Evolutionary conservation across 169 alveolate genomes (phyloP).

Genomic region (Eimeria zaria): DNA sequence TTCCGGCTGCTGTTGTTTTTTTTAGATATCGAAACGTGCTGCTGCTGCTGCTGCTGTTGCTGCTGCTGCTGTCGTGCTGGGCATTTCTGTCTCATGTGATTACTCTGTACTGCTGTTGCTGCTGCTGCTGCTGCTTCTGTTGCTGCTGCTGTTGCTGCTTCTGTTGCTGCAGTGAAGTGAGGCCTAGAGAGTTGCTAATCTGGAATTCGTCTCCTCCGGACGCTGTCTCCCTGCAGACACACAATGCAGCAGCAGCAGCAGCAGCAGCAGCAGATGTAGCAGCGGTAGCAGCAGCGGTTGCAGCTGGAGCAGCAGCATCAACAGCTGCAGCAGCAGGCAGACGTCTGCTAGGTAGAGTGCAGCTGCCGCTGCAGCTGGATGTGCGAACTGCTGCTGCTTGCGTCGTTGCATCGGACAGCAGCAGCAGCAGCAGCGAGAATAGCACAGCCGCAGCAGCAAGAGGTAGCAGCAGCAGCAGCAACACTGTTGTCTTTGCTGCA

Average conservation of each 20-base stretch:
- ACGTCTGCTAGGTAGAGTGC: slow-evolving; percentile 45
- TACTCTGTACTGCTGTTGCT: slow-evolving; percentile 24
- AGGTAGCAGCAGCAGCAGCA: slow-evolving; percentile 4
- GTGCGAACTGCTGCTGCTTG: slow-evolving; percentile 49
- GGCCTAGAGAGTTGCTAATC: slow-evolving; percentile 51
- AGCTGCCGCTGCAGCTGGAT: slow-evolving; percentile 55
- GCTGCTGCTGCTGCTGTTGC: neutral
- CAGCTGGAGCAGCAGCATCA: neutral
- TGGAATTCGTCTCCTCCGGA: slow-evolving; percentile 56
- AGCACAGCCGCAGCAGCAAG: neutral
- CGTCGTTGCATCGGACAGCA: slow-evolving; percentile 24
- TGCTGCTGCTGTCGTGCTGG: neutral
- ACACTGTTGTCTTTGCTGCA: neutral
- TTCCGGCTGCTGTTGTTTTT: neutral
- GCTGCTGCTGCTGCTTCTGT: slow-evolving; percentile 48
- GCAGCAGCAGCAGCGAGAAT: slow-evolving; percentile 21
- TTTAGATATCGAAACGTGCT: neutral
- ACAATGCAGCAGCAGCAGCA: slow-evolving; percentile 18
- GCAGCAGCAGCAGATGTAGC: neutral
- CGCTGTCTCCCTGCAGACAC: neutral
- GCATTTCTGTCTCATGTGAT: neutral
- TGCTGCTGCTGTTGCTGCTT: slow-evolving; percentile 59
- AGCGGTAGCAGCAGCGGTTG: slow-evolving; percentile 30
- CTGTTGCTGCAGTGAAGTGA: slow-evolving; percentile 54
- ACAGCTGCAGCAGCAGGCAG: slow-evolving; percentile 44